These are phyloP conservation scores for Poa pratensis DNA, from an alignment of 176 grass and related monocot species.

Conservation along the genomic window DNA sequence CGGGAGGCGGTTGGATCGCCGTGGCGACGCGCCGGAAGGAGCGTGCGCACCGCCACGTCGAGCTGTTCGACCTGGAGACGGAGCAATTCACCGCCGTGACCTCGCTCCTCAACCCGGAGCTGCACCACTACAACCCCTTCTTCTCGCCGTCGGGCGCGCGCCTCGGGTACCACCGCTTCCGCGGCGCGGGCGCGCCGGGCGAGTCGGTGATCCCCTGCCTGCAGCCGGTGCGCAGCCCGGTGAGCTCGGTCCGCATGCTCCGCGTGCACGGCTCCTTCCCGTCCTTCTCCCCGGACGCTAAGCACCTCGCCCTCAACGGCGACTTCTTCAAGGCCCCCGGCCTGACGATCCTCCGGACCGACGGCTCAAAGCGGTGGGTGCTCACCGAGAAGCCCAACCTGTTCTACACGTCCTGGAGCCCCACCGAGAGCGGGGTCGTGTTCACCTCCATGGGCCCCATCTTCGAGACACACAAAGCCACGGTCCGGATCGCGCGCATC, in stretches of 20 bases:
- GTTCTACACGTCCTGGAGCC: slow-evolving; percentile 87
- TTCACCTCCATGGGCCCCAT: slow-evolving; percentile 86
- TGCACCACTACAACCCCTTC: slow-evolving; percentile 96
- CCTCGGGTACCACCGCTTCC: slow-evolving; percentile 93
- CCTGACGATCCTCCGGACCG: slow-evolving; percentile 52
- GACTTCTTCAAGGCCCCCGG: slow-evolving; percentile 70
- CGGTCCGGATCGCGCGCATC: slow-evolving; percentile 73
- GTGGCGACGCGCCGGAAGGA: slow-evolving; percentile 81
- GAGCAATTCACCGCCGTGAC: slow-evolving; percentile 60
- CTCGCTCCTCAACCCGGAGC: slow-evolving; percentile 58
- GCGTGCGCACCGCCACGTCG: slow-evolving; percentile 61
- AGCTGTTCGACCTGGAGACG: slow-evolving; percentile 81
- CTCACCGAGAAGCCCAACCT: slow-evolving; percentile 50
- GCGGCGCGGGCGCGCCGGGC: slow-evolving; percentile 51
- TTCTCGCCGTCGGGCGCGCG: slow-evolving; percentile 58
- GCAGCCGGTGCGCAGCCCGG: slow-evolving; percentile 66
- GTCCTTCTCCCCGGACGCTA: slow-evolving; percentile 74
- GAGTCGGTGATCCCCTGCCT: slow-evolving; percentile 63
- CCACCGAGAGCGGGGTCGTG: slow-evolving; percentile 60
- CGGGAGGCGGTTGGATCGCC: slow-evolving; percentile 51
- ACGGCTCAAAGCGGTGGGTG: slow-evolving; percentile 73
- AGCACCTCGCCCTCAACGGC: slow-evolving; percentile 70
- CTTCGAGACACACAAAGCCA: slow-evolving; percentile 77
- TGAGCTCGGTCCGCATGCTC: slow-evolving; percentile 57
- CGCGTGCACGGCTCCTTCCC: slow-evolving; percentile 83